These are phyloP conservation scores for Coemansia sp. DNA, from an alignment of 192 early-diverging fungal genomes.

Conservation along the genomic window DNA sequence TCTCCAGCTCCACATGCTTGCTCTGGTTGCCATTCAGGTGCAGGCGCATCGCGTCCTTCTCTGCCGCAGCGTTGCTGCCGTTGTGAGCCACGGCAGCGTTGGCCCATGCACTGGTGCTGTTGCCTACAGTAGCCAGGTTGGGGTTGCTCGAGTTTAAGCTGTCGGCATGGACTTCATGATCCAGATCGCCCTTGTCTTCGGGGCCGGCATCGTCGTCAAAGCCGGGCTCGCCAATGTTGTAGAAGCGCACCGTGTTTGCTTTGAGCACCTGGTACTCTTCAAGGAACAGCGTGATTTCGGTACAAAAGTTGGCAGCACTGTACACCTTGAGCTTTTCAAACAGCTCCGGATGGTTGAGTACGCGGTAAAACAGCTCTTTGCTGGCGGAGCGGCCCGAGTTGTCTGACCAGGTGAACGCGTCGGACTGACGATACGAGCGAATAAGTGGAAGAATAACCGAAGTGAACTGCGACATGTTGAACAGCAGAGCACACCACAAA, in stretches of 20 bases:
- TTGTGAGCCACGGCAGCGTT: neutral
- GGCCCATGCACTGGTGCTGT: conserved; percentile 19
- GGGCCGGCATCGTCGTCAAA: conserved; percentile 34
- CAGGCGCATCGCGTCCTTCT: conserved; percentile 41
- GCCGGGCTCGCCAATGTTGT: conserved; percentile 51
- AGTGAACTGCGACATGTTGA: conserved; percentile 54
- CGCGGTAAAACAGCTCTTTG: conserved; percentile 52
- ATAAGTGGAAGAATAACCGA: conserved; percentile 49
- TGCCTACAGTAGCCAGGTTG: conserved; percentile 17
- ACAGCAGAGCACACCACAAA: conserved; percentile 45
- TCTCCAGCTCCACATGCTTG: conserved; percentile 38
- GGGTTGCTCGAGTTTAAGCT: conserved; percentile 17
- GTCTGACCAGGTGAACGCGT: conserved; percentile 44
- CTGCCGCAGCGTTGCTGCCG: conserved; percentile 1
- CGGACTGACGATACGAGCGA: conserved; percentile 47
- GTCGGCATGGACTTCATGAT: conserved; percentile 6
- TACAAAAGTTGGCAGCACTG: conserved; percentile 52
- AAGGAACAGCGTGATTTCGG: conserved; percentile 51
- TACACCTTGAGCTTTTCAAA: conserved; percentile 50
- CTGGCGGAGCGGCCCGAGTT: conserved; percentile 29
- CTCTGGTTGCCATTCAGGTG: conserved; percentile 26
- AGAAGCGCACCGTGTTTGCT: conserved; percentile 52
- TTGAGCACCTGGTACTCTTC: conserved; percentile 57
- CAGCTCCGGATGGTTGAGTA: conserved; percentile 52
- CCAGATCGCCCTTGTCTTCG: conserved; percentile 16